phyloP scores from a whole-genome alignment of 495 filamentous ascomycete species.

The Penicillium soppii region DNA sequence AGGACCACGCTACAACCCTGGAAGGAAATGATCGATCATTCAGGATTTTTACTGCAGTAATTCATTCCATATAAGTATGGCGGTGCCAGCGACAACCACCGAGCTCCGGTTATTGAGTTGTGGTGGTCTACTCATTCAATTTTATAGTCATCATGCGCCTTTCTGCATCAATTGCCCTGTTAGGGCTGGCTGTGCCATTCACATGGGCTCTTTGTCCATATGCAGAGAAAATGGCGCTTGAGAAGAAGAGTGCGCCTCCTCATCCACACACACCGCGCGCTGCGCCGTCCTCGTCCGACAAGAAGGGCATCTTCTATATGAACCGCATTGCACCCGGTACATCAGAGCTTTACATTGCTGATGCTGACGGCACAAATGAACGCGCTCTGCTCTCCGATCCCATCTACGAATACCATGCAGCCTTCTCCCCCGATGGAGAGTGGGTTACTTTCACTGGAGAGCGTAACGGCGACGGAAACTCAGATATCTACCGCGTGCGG shows the following conservation, averaged over 20 bases:
- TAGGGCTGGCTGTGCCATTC: neutral
- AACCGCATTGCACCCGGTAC: conserved; percentile 25
- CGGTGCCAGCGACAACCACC: neutral
- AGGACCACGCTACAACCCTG: neutral
- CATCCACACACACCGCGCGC: neutral
- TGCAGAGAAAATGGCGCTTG: conserved; percentile 4
- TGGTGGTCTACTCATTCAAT: neutral
- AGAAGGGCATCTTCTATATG: neutral
- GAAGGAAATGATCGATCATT: neutral
- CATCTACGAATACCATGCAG: conserved; percentile 36
- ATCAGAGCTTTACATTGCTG: conserved; percentile 32
- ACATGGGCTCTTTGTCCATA: conserved; percentile 9
- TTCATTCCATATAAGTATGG: neutral
- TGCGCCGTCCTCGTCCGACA: neutral
- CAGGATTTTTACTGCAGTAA: neutral
- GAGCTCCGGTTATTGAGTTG: neutral
- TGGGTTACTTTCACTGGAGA: conserved; percentile 29
- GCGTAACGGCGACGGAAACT: conserved; percentile 32
- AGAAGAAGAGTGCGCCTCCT: neutral
- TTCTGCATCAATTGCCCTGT: neutral
- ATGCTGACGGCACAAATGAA: conserved; percentile 32
- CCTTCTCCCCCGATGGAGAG: conserved; percentile 31
- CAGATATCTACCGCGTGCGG: conserved; percentile 28
- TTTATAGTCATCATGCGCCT: neutral
- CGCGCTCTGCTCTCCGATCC: conserved; percentile 24